Percentiles rank a stretch among this genome's conserved stretches.
Conservation (phyloP, 1,139 yeast genomes). For the Spathaspora sp. region DNA sequence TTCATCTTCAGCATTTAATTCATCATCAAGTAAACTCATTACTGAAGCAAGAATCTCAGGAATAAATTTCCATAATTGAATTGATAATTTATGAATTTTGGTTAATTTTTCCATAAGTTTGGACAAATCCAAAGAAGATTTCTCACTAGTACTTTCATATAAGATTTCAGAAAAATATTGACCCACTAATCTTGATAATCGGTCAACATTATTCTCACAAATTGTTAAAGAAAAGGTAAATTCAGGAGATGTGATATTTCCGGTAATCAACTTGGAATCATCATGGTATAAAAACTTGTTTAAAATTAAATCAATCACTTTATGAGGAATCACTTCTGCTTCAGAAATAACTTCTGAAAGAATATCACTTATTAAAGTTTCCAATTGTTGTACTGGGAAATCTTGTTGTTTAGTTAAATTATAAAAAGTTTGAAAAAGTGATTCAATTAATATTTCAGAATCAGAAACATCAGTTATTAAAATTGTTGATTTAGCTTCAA, state of each 20-base stretch:
- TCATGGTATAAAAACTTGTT: slow-evolving; percentile 40
- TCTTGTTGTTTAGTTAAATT: slow-evolving; percentile 34
- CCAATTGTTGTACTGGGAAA: slow-evolving; percentile 47
- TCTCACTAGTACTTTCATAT: slow-evolving; percentile 37
- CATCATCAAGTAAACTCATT: slow-evolving; percentile 80
- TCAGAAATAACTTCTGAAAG: slow-evolving; percentile 79
- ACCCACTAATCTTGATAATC: slow-evolving; percentile 76
- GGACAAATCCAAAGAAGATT: slow-evolving; percentile 4
- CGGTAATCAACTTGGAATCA: slow-evolving; percentile 15
- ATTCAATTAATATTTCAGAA: slow-evolving; percentile 53
- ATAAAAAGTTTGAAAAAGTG: slow-evolving; percentile 64
- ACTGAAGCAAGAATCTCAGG: slow-evolving; percentile 77
- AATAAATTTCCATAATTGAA: slow-evolving; percentile 72
- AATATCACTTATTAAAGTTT: slow-evolving; percentile 63
- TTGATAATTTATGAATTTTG: slow-evolving; percentile 61
- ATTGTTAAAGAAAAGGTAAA: slow-evolving; percentile 66
- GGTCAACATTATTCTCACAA: slow-evolving; percentile 69
- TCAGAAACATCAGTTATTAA: slow-evolving; percentile 75
- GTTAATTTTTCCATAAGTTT: slow-evolving; percentile 45
- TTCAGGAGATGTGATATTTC: slow-evolving; percentile 49
- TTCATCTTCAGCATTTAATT: slow-evolving; percentile 70
- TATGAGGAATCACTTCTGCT: slow-evolving; percentile 63
- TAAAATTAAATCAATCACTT: slow-evolving; percentile 62
- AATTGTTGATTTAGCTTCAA: slow-evolving; percentile 79
- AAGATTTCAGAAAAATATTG: slow-evolving; percentile 79